Evolutionary conservation across 2,329 filamentous ascomycete genomes (phyloP), one percentile per base, ranked within the genome.

Genomic region (Aspergillus piperis): DNA sequence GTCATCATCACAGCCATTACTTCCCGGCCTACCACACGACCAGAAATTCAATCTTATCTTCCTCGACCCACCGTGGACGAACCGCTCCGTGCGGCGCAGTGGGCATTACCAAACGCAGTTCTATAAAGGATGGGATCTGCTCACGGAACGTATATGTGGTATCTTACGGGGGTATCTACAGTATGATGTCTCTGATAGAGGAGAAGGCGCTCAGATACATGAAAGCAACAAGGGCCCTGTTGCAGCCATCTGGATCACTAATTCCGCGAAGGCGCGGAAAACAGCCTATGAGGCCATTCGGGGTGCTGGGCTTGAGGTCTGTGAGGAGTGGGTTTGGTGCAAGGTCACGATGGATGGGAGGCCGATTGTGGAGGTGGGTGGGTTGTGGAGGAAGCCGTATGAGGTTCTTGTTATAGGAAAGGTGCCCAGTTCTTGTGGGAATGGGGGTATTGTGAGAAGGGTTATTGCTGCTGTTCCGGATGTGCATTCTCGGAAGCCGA

Each of bases 51-150:
- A 87, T 66, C 73, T 88, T 23, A 80, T 88, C 42, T 70, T 88
- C 2, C 75, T 88, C 41, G 86, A 89, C 66, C 86, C 86, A 3
- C 86, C 86, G 1, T 89, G 86, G 86, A 81, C 84, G 19, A 88
- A 87, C 65, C 77, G 81, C 23, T 88, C 85, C 10, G 86, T 83
- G 21, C 81, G 81, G 50, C 80, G 84, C 36, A 82, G 81, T 39
- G 69, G 72, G 19, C 76, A 82, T 64, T 84, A 86, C 71, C 69
- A 75, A 11, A 74, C 70, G 11, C 69, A 72, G 54, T 54, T 65
- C 5, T 71, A 73, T 49, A 64, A 63, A 7, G 72, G 71, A n/a
- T 68, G 72, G 52, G 64, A 69, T 2, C 11, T 58, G 4, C 66
- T 79, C 5, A 70, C 67, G 15, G 32, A 63, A n/a, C 67, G 71